Percentiles rank a stretch among this genome's conserved stretches.
Conservation (phyloP, 495 filamentous ascomycete species). For the Glarea lozoyensis region DNA sequence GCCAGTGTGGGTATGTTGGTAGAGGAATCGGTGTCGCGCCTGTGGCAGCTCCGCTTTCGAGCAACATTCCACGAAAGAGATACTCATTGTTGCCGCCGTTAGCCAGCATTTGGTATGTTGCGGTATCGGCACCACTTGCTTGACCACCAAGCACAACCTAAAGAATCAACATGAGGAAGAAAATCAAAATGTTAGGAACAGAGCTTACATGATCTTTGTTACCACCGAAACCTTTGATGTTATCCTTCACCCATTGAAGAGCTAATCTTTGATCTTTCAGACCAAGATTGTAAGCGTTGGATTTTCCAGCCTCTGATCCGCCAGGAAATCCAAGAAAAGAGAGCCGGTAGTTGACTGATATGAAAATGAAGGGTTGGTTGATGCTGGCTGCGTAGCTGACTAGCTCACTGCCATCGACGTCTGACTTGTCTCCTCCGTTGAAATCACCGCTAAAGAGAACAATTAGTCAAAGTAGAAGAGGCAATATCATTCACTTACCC, state of each 20-base stretch:
- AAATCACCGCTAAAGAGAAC: too few species aligned
- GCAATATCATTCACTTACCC: too few species aligned
- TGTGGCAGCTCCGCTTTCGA: conserved; percentile 4
- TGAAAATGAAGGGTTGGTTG: conserved; percentile 44
- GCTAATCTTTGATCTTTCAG: conserved; percentile 60
- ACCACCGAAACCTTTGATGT: conserved; percentile 63
- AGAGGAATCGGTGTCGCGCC: not conserved
- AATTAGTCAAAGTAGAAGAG: too few species aligned
- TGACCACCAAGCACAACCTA: conserved; percentile 62
- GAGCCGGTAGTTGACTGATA: conserved; percentile 46
- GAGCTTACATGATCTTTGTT: conserved; percentile 37
- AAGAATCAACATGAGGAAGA: not conserved
- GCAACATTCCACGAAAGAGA: conserved; percentile 5
- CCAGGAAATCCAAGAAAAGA: conserved; percentile 50
- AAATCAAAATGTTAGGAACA: not conserved
- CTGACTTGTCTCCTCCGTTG: conserved; percentile 40
- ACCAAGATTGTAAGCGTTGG: conserved; percentile 40
- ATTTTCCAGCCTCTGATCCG: not conserved
- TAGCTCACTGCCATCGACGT: conserved; percentile 34
- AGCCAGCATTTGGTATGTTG: conserved; percentile 52
- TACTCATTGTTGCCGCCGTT: conserved; percentile 31
- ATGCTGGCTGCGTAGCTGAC: conserved; percentile 33
- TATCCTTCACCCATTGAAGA: conserved; percentile 60
- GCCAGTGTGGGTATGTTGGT: conserved; percentile 2
- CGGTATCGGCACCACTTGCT: conserved; percentile 51